Percentiles rank a stretch among this genome's conserved stretches.
phyloP scores from a whole-genome alignment of 2,329 filamentous ascomycete species.

The Hortaea werneckii region DNA sequence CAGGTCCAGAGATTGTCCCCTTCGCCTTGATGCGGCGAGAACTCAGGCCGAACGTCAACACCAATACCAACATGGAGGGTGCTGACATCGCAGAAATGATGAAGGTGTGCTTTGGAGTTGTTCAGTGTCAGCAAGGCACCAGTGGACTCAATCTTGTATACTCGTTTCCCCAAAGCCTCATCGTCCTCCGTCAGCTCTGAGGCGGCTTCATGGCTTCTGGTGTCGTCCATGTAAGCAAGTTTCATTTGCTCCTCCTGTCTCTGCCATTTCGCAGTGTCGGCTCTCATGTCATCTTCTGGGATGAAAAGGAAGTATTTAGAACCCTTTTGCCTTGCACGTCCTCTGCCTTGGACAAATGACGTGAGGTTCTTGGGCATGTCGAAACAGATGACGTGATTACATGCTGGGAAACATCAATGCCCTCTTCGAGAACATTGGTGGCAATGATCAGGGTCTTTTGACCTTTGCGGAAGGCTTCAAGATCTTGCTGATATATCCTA shows the following conservation, averaged over 20 bases:
- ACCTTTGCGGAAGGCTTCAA: slow-evolving; percentile 45
- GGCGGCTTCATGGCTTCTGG: slow-evolving; percentile 31
- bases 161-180: slow-evolving; percentile 39
- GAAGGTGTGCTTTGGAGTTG: slow-evolving; percentile 64
- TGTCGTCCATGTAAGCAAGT: slow-evolving; percentile 54
- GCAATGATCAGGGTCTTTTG: slow-evolving; percentile 48
- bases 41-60: slow-evolving; percentile 58
- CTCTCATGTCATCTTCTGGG: slow-evolving; percentile 26
- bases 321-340: slow-evolving; percentile 48
- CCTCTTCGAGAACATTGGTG: slow-evolving; percentile 51
- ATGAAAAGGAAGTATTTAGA: slow-evolving; percentile 46
- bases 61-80: slow-evolving; percentile 49
- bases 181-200: slow-evolving; percentile 28
- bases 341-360: slow-evolving; percentile 55
- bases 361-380: slow-evolving; percentile 52
- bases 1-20: slow-evolving; percentile 37
- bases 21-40: slow-evolving; percentile 31
- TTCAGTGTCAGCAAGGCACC: slow-evolving; percentile 61
- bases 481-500: slow-evolving; percentile 39
- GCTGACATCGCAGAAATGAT: slow-evolving; percentile 62
- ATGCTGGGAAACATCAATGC: slow-evolving; percentile 50
- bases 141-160: slow-evolving; percentile 34
- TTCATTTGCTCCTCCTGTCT: slow-evolving; percentile 65
- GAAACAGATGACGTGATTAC: slow-evolving; percentile 56
- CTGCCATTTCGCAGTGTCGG: slow-evolving; percentile 47